phyloP scores from a whole-genome alignment of 116 monocot genomes.

The Iris pallida region DNA sequence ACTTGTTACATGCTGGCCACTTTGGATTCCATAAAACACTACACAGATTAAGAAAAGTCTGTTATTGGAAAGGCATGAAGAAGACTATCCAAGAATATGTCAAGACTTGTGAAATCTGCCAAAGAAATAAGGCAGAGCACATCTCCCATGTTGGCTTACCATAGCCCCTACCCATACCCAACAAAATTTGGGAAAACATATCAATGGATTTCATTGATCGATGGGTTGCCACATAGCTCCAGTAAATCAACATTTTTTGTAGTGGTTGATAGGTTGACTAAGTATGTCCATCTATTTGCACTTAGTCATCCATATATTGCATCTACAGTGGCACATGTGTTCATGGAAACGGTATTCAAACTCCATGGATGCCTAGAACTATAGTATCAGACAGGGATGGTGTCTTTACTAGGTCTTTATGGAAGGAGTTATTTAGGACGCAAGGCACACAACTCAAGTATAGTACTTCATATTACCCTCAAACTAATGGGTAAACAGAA shows the following conservation, averaged over 20 bases:
- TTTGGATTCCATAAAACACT: no score
- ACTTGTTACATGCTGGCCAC: no score
- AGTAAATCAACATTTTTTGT: background rate
- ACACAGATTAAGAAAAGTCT: no score
- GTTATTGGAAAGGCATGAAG: constrained; percentile 3
- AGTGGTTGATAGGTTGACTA: no score
- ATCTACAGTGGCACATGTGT: no score
- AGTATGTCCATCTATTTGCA: no score
- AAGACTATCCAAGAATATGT: background rate
- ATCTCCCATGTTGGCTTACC: background rate
- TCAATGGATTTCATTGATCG: constrained; percentile 3
- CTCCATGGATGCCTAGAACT: background rate
- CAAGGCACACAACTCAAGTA: background rate
- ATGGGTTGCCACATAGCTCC: background rate
- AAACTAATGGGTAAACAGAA: no score
- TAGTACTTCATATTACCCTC: background rate
- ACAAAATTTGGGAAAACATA: background rate
- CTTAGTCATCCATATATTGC: no score
- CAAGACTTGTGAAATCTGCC: background rate
- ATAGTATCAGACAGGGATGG: background rate
- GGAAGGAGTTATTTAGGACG: constrained; percentile 1
- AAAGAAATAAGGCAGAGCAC: background rate
- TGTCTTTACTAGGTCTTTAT: background rate
- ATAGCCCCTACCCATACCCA: background rate
- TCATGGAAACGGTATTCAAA: background rate